Evolutionary conservation across 2,329 filamentous ascomycete genomes (phyloP), one percentile per base, ranked within the genome.

Genomic region (Chaetomium sp.): DNA sequence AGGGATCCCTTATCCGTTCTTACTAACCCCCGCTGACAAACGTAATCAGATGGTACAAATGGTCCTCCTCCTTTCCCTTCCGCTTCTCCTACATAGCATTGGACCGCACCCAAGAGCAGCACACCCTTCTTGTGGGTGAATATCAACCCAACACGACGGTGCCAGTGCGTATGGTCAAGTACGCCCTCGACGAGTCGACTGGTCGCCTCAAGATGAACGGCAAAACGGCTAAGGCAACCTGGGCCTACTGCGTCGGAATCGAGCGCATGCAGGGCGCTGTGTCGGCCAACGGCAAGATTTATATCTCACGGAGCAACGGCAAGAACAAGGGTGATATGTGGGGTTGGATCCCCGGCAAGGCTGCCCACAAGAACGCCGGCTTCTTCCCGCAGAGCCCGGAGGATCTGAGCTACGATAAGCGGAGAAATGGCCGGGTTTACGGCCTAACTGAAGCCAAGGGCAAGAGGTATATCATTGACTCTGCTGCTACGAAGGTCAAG

Each of bases 31-130:
- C 6, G 23, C 27, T 25, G 7, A 53, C 23, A 2, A 38, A 16
- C 16, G 3, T n/a, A 3, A 29, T 49, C 16, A 60, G 55, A 13
- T 58, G 29, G 54, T 63, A 60, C 57, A 72, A 71, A 42, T 72
- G 67, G 67, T 70, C 63, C 1, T 57, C 57, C 6, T n/a, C 55
- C 42, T 73, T 75, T 33, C 63, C 70, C 5, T 76, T 77, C 70
- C 71, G 72, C 19, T 74, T 74, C 71, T 76, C 75, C 19, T 78
- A 67, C 65, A 69, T 77, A 45, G 70, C 75, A 1, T 72, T 78
- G n/a, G 76, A 78, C 66, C 71, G 75, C 38, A 77, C 72, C 29
- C 71, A 72, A 35, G 68, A 63, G 8, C 72, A 73, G 2, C 71
- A 75, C 63, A 73, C 70, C 13, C 65, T 78, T 10, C 63, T 77